Conservation (phyloP, 2,329 filamentous ascomycete species). For the Cladosporium cucumerinum region DNA sequence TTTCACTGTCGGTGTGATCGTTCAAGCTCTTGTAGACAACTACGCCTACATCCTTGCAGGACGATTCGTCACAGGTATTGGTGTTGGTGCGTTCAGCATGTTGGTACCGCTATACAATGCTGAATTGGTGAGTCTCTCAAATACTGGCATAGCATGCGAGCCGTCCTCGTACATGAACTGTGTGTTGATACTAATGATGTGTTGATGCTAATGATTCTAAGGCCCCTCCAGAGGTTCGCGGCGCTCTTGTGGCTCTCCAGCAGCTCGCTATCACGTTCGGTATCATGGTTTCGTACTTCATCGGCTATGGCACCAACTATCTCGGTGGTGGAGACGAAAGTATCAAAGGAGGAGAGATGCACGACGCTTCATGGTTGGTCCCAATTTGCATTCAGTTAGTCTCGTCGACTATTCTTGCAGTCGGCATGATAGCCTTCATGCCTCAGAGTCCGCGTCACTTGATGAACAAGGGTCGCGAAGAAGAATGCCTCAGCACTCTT, state of each 20-base stretch:
- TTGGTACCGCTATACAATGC: conserved; percentile 51
- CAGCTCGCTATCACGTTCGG: conserved; percentile 57
- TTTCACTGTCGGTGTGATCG: conserved; percentile 55
- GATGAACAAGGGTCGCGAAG: conserved; percentile 64
- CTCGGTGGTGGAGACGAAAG: conserved; percentile 47
- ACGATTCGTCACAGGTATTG: conserved; percentile 65
- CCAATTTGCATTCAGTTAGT: conserved; percentile 67
- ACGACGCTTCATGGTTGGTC: conserved; percentile 65
- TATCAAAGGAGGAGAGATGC: conserved; percentile 20
- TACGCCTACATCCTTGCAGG: conserved; percentile 62
- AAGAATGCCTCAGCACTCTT: conserved; percentile 61
- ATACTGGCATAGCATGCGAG: too few relatives aligned
- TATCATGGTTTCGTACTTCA: conserved; percentile 35
- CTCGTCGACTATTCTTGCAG: conserved; percentile 61
- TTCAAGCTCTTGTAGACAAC: conserved; percentile 60
- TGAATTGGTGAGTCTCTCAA: conserved; percentile 39
- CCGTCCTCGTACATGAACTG: neutral
- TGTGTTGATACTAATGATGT: neutral
- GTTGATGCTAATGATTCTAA: neutral
- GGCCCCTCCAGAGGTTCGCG: conserved; percentile 57
- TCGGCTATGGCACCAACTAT: conserved; percentile 44
- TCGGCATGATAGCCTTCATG: conserved; percentile 71
- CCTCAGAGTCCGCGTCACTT: conserved; percentile 75
- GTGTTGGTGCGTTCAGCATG: conserved; percentile 64
- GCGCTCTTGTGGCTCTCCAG: conserved; percentile 61